Conservation (phyloP, 83 land plant species). For the Picea abies region DNA sequence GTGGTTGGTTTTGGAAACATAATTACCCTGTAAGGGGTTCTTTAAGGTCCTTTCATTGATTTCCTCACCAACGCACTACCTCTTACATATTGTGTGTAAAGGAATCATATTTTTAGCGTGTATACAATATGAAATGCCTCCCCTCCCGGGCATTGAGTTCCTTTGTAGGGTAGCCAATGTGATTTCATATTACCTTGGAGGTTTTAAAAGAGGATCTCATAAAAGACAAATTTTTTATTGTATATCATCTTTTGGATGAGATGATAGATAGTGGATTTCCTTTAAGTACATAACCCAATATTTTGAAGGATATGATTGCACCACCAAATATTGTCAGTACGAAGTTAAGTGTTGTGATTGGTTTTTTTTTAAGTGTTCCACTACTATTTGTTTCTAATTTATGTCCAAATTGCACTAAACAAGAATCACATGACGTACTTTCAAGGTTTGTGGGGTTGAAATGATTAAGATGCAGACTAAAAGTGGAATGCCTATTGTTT, state of each 20-base stretch:
- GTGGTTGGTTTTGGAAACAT: too few relatives aligned
- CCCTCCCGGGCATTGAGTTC: slow-evolving; percentile 92
- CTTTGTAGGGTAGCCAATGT: slow-evolving; percentile 94
- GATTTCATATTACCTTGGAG: slow-evolving; percentile 89
- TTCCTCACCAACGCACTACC: slow-evolving; percentile 90
- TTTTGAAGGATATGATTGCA: slow-evolving; percentile 91
- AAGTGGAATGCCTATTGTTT: too few relatives aligned
- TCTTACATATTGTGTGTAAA: slow-evolving; percentile 78
- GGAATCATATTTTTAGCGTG: slow-evolving; percentile 90
- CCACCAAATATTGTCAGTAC: slow-evolving; percentile 93
- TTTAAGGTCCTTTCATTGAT: slow-evolving; percentile 64
- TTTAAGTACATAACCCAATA: slow-evolving; percentile 88
- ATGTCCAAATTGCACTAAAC: too few relatives aligned
- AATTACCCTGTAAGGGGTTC: too few relatives aligned
- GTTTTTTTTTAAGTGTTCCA: slow-evolving; percentile 62
- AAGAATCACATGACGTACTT: too few relatives aligned
- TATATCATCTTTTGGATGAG: slow-evolving; percentile 98
- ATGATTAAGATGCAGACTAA: too few relatives aligned
- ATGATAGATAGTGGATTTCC: slow-evolving; percentile 99
- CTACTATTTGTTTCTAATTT: too few relatives aligned
- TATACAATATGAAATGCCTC: slow-evolving; percentile 89
- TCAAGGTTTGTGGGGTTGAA: too few relatives aligned
- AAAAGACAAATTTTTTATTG: slow-evolving; percentile 97
- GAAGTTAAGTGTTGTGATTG: slow-evolving; percentile 92
- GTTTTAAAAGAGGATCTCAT: slow-evolving; percentile 88